phyloP scores from a whole-genome alignment of 1,284 basidiomycete species.

The Malassezia pachydermatis region DNA sequence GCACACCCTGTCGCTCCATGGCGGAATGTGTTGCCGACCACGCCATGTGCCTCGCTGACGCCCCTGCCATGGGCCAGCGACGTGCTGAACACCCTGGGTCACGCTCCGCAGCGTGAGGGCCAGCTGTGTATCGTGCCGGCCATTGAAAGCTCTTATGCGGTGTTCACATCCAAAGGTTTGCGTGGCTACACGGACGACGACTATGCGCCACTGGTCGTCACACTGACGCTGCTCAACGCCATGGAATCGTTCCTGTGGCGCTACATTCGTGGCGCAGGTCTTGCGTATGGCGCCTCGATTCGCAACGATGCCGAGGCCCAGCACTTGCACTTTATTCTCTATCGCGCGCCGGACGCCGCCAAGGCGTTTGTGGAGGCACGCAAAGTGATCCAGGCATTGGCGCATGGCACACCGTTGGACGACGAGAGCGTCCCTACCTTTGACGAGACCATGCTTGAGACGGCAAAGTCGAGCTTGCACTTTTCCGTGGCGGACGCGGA shows the following conservation, averaged over 20 bases:
- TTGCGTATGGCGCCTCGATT: conserved; percentile 79
- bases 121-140: conserved; percentile 78
- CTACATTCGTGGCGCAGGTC: conserved; percentile 40
- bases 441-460: conserved; percentile 73
- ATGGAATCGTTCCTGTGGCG: conserved; percentile 87
- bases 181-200: conserved; percentile 58
- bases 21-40: conserved; percentile 48
- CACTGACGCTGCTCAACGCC: conserved; percentile 77
- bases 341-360: conserved; percentile 70
- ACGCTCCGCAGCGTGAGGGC: conserved; percentile 60
- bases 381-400: conserved; percentile 46
- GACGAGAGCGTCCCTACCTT: conserved; percentile 55
- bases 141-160: conserved; percentile 84
- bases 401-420: conserved; percentile 24
- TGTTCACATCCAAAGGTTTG: conserved; percentile 64
- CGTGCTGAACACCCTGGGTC: conserved; percentile 66
- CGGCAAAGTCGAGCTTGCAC: conserved; percentile 82
- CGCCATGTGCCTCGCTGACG: conserved; percentile 19
- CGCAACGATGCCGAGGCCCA: conserved; percentile 71
- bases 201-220: conserved; percentile 72
- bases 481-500: conserved; percentile 70
- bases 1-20: conserved; percentile 57
- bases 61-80: conserved; percentile 59
- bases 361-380: conserved; percentile 73
- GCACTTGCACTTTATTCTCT: conserved; percentile 65